Evolutionary conservation across 768 basidiomycete genomes (phyloP), one percentile per base, ranked within the genome.

Genomic region (Leccinum pellstonianum): DNA sequence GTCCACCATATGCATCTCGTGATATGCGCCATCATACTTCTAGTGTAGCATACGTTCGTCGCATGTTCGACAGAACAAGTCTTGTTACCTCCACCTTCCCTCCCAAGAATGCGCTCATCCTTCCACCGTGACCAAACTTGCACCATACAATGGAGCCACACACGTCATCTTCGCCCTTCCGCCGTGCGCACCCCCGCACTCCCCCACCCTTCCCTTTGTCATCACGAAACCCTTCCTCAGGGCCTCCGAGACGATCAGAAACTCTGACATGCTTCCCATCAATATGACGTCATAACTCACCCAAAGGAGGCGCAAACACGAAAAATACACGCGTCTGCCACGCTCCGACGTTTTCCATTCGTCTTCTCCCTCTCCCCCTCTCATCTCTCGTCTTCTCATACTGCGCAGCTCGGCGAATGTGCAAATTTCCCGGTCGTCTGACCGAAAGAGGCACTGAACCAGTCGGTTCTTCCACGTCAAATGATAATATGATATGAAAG

Each of bases 261-360:
- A 49, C 21, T 27, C 23, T 27, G 25, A 33, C 29, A n/a, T 19
- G n/a, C n/a, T n/a, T n/a, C 19, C 17, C n/a, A 35, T 52, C 33
- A 52, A 17, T n/a, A 64, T 66, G 62, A 56, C 60, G 59, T 60
- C 62, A 72, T 66, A 54, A 61, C 58, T 63, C 63, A 64, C 48
- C 58, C 52, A 29, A 43, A 19, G 35, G n/a, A 54, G 58, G 47
- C 55, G 51, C 46, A 29, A 56, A 64, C 60, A 62, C 56, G 52
- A 59, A 55, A 55, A 25, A 71, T 61, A 57, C 70, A 72, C 70
- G 70, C 58, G 65, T 66, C 59, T 27, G 54, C 65, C 70, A 71
- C 61, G 65, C 63, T 60, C 46, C 43, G 19, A 19, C 55, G 8
- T 43, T 19, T 35, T 35, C n/a, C 21, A 15, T n/a, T 27, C 25